These are phyloP conservation scores for Trametes meyenii DNA, from an alignment of 768 basidiomycete genomes.

Conservation along the genomic window DNA sequence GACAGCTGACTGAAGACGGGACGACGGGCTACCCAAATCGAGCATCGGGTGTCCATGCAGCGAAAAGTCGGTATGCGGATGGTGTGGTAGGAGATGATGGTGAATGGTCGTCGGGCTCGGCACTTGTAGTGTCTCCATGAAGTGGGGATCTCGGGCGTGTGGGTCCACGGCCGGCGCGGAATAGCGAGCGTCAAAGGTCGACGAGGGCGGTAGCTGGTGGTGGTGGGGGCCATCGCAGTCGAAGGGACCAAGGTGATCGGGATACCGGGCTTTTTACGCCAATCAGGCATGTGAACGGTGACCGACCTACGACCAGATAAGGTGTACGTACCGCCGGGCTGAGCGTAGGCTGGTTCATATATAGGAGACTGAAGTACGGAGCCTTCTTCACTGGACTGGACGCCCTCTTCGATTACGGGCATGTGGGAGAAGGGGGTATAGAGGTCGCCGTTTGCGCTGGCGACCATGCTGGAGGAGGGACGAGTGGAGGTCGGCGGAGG, in stretches of 20 bases:
- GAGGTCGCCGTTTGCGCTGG: slow-evolving; percentile 54
- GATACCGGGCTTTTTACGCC: slow-evolving; percentile 74
- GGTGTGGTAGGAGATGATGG: slow-evolving; percentile 26
- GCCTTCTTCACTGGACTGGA: slow-evolving; percentile 75
- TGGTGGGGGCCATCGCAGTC: slow-evolving; percentile 26
- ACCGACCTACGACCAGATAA: slow-evolving; percentile 39
- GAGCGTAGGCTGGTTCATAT: slow-evolving; percentile 55
- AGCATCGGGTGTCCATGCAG: slow-evolving; percentile 32
- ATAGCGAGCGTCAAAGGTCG: slow-evolving; percentile 33
- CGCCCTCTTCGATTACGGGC: slow-evolving; percentile 62
- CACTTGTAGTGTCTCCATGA: slow-evolving; percentile 32
- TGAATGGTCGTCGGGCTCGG: slow-evolving; percentile 30
- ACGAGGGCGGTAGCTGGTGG: slow-evolving; percentile 25
- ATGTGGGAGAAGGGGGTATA: slow-evolving; percentile 57
- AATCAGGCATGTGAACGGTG: slow-evolving; percentile 32
- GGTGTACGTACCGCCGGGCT: slow-evolving; percentile 37
- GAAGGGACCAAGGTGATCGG: slow-evolving; percentile 45
- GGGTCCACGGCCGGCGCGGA: slow-evolving; percentile 25
- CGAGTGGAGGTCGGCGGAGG: slow-evolving; percentile 26
- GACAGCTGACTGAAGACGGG: slow-evolving; percentile 27
- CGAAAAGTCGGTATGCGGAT: slow-evolving; percentile 23
- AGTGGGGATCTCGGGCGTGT: slow-evolving; percentile 32
- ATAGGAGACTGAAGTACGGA: slow-evolving; percentile 77
- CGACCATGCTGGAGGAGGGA: slow-evolving; percentile 51
- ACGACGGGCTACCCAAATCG: slow-evolving; percentile 25